A percentile compares a stretch with the other conserved stretches of the same genome.
Conservation (phyloP, 2,329 filamentous ascomycete species). For the Parastagonospora avenae region DNA sequence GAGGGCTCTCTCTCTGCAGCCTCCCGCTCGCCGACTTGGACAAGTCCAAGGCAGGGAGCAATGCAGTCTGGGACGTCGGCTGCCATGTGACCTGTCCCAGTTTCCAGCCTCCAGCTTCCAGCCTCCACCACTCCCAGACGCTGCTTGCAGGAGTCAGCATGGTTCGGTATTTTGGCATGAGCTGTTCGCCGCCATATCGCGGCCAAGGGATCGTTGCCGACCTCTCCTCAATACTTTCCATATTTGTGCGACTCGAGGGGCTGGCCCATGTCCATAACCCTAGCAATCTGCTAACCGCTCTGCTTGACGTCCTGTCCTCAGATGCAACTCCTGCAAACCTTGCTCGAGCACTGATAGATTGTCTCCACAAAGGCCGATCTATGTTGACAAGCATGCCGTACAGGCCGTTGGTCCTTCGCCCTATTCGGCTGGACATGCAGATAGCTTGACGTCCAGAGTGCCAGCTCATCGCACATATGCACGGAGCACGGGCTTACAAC, state of each 20-base stretch:
- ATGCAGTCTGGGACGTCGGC: not conserved
- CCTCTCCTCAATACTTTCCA: conserved; percentile 5
- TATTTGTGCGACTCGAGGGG: conserved; percentile 24
- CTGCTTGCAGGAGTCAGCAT: conserved; percentile 3
- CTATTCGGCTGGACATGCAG: conserved; percentile 41
- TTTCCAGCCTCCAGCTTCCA: conserved; percentile 1
- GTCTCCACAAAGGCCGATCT: conserved; percentile 40
- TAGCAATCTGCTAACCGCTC: conserved; percentile 31
- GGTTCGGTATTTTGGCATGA: conserved; percentile 12
- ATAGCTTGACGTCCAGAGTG: conserved; percentile 41
- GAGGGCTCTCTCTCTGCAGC: conserved; percentile 18
- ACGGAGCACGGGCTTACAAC: conserved; percentile 41
- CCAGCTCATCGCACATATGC: conserved; percentile 47
- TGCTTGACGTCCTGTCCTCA: conserved; percentile 9
- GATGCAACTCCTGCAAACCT: conserved; percentile 21
- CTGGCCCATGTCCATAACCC: conserved; percentile 20
- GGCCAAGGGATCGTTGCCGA: conserved; percentile 9
- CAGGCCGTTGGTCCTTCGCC: conserved; percentile 45
- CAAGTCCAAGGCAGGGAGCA: not conserved
- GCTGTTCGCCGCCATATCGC: conserved; percentile 9
- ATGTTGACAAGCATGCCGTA: conserved; percentile 38
- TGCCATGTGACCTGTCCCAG: conserved; percentile 3
- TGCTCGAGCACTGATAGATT: conserved; percentile 28
- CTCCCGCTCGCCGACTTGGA: conserved; percentile 12
- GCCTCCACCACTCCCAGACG: not conserved